phyloP scores from a whole-genome alignment of 345 rosid genomes.

The Eucalyptus sp. region DNA sequence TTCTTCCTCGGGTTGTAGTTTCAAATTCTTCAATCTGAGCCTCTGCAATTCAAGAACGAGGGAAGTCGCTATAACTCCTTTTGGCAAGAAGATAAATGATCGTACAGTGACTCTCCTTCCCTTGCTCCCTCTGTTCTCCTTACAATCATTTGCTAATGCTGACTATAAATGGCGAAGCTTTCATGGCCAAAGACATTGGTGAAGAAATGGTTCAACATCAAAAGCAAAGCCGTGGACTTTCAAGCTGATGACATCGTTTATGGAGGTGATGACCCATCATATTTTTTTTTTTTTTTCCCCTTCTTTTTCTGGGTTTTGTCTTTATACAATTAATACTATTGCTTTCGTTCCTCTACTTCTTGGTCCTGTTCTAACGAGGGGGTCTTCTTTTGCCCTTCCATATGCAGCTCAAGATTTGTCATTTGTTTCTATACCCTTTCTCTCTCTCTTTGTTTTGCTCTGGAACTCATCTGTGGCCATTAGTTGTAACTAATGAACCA shows the following conservation, averaged over 20 bases:
- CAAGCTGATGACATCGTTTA: conserved; percentile 53
- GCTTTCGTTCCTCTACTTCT: neutral
- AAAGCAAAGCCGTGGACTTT: conserved; percentile 69
- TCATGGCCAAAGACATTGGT: conserved; percentile 96
- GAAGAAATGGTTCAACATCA: conserved; percentile 93
- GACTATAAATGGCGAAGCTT: conserved; percentile 27
- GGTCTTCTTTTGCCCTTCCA: neutral
- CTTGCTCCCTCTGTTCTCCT: neutral
- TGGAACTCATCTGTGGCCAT: neutral
- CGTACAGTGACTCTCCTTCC: neutral
- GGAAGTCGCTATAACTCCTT: neutral
- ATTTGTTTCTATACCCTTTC: conserved; percentile 21
- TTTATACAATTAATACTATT: neutral
- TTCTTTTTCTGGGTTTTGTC: neutral
- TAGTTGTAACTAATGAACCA: neutral
- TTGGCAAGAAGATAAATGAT: neutral
- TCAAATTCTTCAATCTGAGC: neutral
- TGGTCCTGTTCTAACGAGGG: neutral
- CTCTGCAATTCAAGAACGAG: neutral
- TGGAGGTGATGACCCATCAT: conserved; percentile 26
- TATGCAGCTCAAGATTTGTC: conserved; percentile 22
- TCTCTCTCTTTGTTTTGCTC: neutral
- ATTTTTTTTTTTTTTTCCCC: neutral
- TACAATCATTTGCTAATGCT: neutral
- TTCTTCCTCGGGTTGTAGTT: neutral